Base-by-base conservation (phyloP, 805 yeast genomes). In the Limtongia smithiae region DNA sequence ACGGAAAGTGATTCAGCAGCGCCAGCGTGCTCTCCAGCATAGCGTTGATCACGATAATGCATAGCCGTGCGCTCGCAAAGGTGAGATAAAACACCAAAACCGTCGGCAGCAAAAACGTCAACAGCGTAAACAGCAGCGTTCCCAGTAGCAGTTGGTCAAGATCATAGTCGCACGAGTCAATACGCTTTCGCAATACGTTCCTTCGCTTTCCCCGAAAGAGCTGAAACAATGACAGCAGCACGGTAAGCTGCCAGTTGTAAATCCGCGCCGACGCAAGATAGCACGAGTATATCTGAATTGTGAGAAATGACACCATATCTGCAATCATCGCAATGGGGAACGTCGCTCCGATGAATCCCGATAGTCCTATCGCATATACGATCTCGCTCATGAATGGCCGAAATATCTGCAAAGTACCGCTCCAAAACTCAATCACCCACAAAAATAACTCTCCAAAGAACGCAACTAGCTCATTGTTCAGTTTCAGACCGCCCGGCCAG, bases 401-500 rank as follows among this genome's bases (percentile, higher is more conserved):
- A 41, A 60, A 44, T 6, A 55, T 18, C 2, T 41, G 47, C n/a
- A 66, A 50, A 6, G 50, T 38, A 9, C 47, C 53, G 8, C 64
- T 58, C 83, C 95, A 86, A 53, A 83, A 78, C 38, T 78, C 78
- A 24, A 90, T 73, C 11, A 89, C 84, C 96, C 97, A 91, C 8
- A 85, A 63, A 58, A 86, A 83, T 41, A 93, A 68, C 49, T 88
- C 95, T 31, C 96, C 96, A 64, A 91, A 74, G 61, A 93, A 94
- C 14, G 72, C 74, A 0, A 96, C 86, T 17, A 93, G 72, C 61
- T 89, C 96, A 51, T 80, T 82, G 65, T 93, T 93, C 44, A 93
- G 76, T 62, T 93, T 93, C 60, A 93, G 81, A 3, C 98, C 98
- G 14, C 91, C 95, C 0, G 98, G 98, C 61, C 90, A 85, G 53